Percentiles rank a stretch among this genome's conserved stretches.
Conservation (phyloP, 2,329 filamentous ascomycete genomes). For the Colletotrichum shisoi region DNA sequence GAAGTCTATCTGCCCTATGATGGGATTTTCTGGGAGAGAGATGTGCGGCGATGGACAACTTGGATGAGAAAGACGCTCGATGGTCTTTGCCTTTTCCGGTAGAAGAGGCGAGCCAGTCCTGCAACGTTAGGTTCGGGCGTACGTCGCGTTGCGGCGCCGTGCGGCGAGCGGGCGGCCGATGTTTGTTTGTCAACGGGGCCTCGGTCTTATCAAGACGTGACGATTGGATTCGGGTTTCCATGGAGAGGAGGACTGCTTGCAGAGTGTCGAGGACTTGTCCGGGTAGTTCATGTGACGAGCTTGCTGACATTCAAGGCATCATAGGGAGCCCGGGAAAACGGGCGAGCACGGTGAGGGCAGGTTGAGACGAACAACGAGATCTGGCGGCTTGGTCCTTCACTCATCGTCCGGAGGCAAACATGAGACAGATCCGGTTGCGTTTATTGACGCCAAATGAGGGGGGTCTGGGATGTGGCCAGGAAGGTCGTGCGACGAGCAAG, state of each 20-base stretch:
- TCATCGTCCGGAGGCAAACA: background rate
- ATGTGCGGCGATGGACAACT: background rate
- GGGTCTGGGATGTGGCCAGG: background rate
- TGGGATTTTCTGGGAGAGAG: background rate
- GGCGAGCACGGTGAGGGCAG: background rate
- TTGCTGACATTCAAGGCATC: background rate
- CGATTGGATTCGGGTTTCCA: background rate
- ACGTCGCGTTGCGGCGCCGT: slow-evolving; percentile 1
- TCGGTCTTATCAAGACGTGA: slow-evolving; percentile 7
- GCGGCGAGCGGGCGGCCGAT: background rate
- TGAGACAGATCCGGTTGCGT: slow-evolving; percentile 18
- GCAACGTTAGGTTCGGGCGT: slow-evolving; percentile 10
- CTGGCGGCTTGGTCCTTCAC: background rate
- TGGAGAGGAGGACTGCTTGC: too few species aligned
- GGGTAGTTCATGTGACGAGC: slow-evolving; percentile 8
- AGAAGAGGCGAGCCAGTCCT: slow-evolving; percentile 3
- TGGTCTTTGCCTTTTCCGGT: slow-evolving; percentile 11
- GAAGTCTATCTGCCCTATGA: slow-evolving; percentile 21
- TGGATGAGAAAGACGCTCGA: background rate
- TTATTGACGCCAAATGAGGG: slow-evolving; percentile 5
- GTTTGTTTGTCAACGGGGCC: background rate
- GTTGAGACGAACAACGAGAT: slow-evolving; percentile 27
- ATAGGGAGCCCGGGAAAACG: background rate
- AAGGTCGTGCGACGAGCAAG: slow-evolving; percentile 12
- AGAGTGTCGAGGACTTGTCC: background rate